phyloP scores from a whole-genome alignment of 495 filamentous ascomycete species.

The Parachaetomium inaequale region DNA sequence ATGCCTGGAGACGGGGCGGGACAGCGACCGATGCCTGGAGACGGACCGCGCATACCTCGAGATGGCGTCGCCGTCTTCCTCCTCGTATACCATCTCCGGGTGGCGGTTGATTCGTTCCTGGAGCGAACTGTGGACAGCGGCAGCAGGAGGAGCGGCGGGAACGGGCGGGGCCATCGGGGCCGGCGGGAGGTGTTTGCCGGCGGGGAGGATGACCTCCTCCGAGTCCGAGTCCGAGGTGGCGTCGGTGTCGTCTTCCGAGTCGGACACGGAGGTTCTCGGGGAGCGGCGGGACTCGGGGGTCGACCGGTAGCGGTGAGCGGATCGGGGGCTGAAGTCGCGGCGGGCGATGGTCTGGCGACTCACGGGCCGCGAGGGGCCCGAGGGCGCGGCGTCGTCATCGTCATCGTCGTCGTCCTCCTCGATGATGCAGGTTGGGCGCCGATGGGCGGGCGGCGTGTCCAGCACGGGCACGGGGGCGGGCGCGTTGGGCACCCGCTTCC shows the following conservation, averaged over 20 bases:
- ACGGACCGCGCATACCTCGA: constrained; percentile 25
- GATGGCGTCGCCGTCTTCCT: constrained; percentile 18
- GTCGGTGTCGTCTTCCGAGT: constrained; percentile 40
- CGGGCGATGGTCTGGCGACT: constrained; percentile 36
- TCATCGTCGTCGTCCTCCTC: constrained; percentile 31
- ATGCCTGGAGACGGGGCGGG: constrained; percentile 19
- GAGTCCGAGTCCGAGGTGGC: constrained; percentile 38
- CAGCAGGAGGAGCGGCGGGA: constrained; percentile 16
- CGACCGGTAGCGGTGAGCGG: constrained; percentile 38
- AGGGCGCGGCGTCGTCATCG: constrained; percentile 27
- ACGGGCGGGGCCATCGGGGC: constrained; percentile 15
- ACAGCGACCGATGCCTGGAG: constrained; percentile 20
- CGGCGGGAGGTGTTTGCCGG: constrained; percentile 16
- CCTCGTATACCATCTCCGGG: constrained; percentile 27
- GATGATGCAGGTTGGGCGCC: constrained; percentile 29
- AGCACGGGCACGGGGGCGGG: constrained; percentile 21
- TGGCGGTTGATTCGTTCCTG: constrained; percentile 28
- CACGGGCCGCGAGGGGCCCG: constrained; percentile 20
- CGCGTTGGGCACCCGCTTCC: constrained; percentile 32
- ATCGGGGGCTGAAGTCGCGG: constrained; percentile 39
- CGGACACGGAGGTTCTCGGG: constrained; percentile 37
- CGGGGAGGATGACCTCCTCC: constrained; percentile 25
- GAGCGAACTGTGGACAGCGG: constrained; percentile 17
- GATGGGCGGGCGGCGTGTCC: constrained; percentile 23
- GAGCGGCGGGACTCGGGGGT: constrained; percentile 40